These are phyloP conservation scores for Gracilaria domingensis DNA, from an alignment of 23 red algal species.

Conservation along the genomic window DNA sequence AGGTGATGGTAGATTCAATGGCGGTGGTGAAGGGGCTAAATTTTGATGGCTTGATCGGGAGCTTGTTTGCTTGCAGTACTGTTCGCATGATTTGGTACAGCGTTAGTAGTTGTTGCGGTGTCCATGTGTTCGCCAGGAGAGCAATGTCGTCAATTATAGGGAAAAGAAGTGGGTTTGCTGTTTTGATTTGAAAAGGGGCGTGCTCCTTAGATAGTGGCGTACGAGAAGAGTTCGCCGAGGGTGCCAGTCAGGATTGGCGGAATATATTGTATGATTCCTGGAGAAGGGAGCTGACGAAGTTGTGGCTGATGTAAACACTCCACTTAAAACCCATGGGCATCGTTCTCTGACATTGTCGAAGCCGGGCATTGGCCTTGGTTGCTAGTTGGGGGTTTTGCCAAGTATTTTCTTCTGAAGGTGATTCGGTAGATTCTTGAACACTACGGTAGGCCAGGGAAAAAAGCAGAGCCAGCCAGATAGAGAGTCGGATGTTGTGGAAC, in stretches of 20 bases:
- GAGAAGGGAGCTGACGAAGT: not conserved
- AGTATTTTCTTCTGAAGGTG: not conserved
- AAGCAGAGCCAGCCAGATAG: not conserved
- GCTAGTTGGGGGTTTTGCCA: not conserved
- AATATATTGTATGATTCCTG: not conserved
- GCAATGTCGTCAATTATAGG: constrained; percentile 11
- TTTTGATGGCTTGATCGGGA: constrained; percentile 12
- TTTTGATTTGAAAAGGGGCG: not conserved
- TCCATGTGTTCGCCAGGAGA: not conserved
- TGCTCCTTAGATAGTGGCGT: not conserved
- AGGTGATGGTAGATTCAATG: not conserved
- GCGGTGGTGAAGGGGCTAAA: not conserved
- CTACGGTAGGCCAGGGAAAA: constrained; percentile 7
- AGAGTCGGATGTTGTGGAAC: constrained; percentile 36
- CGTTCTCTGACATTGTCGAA: not conserved
- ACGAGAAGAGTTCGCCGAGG: not conserved
- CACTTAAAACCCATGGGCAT: constrained; percentile 29
- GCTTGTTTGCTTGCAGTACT: not conserved
- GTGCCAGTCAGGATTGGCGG: not conserved
- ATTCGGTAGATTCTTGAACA: not conserved
- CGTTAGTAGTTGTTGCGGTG: not conserved
- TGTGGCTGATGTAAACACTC: constrained; percentile 12
- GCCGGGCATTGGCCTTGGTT: not conserved
- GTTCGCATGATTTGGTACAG: not conserved
- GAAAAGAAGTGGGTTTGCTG: not conserved